Evolutionary conservation across 768 basidiomycete species (phyloP).

Genomic region (Sarcodon sp.): DNA sequence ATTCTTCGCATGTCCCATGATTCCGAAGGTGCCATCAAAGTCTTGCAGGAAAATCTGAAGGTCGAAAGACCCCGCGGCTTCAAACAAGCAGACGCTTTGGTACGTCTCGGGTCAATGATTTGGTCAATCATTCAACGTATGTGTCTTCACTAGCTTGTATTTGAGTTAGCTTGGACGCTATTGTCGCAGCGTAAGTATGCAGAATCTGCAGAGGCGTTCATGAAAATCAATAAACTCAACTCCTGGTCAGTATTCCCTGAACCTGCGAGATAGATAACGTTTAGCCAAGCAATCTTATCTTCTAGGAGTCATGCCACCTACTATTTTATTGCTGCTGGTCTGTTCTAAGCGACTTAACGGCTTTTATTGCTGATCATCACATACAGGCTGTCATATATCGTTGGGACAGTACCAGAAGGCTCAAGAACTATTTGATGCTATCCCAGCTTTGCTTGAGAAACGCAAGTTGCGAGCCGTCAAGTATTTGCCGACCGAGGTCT

Average conservation of each 20-base stretch:
- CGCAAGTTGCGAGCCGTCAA: conserved; percentile 47
- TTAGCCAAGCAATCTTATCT: background rate
- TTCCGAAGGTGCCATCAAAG: conserved; percentile 49
- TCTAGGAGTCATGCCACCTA: conserved; percentile 70
- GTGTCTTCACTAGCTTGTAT: conserved; percentile 38
- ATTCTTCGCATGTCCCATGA: conserved; percentile 61
- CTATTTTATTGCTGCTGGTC: conserved; percentile 62
- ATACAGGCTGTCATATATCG: conserved; percentile 48
- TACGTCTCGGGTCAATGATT: conserved; percentile 11
- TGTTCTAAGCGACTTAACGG: conserved; percentile 2
- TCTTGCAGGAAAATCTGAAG: conserved; percentile 44
- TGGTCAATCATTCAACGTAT: background rate
- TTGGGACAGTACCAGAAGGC: conserved; percentile 43
- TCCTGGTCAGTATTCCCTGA: conserved; percentile 37
- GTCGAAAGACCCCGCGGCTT: conserved; percentile 43
- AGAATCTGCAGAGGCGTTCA: conserved; percentile 56
- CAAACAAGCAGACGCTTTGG: conserved; percentile 61
- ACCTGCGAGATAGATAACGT: background rate
- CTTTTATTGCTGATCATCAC: background rate
- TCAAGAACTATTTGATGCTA: conserved; percentile 43
- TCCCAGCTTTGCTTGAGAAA: conserved; percentile 48
- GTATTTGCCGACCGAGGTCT: conserved; percentile 62
- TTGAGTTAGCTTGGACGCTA: conserved; percentile 71
- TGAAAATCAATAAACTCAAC: conserved; percentile 53
- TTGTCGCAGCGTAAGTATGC: conserved; percentile 49